Base-by-base conservation (phyloP, 768 basidiomycete species). In the Pulveroboletus sp. region DNA sequence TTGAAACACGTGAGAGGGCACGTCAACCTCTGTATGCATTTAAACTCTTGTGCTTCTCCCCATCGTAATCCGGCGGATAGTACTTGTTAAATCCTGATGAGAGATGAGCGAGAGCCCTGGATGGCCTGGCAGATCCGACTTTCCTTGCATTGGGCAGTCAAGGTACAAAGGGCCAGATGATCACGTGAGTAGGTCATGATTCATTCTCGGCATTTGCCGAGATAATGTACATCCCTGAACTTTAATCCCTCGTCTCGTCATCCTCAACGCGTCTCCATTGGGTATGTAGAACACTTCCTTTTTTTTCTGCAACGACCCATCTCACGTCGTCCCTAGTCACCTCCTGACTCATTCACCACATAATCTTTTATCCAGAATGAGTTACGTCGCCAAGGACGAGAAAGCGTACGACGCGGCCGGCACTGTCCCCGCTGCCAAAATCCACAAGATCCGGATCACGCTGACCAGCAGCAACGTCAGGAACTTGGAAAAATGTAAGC, bases 381-480 rank as follows among this genome's bases (percentile, higher is more conserved):
- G 89, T 89, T 92, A 94, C 88, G 92, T 92, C 90, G 89, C 91
- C 79, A 93, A 93, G 83, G 89, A 86, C 72, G 92, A 93, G 73
- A 93, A 97, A 73, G 93, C 96, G 71, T 93, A 93, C 79, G 96
- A 97, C 61, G 93, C 91, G 54, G 86, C 89, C 42, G 91, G 91
- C 64, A 86, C 87, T 57, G 82, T 93, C 55, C 86, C 89, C 65
- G 76, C 82, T 58, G 87, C 90, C 69, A 94, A 97, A 75, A 83
- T 92, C 71, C 95, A 98, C 84, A 97, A 97, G 82, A 98, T 98
- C 72, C 79, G 96, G 57, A 99, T 99, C 78, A 98, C 96, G 58
- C 79, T 99, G 71, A 98, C 96, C 58, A 92, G 89, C 76, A 87
- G 89, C 77, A 97, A 97, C 71, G 91, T 98, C 75, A 86, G 81